Evolutionary conservation across 305 asterid genomes (phyloP), one percentile per base, ranked within the genome.

Genomic region (Solanum aculeatissimum): DNA sequence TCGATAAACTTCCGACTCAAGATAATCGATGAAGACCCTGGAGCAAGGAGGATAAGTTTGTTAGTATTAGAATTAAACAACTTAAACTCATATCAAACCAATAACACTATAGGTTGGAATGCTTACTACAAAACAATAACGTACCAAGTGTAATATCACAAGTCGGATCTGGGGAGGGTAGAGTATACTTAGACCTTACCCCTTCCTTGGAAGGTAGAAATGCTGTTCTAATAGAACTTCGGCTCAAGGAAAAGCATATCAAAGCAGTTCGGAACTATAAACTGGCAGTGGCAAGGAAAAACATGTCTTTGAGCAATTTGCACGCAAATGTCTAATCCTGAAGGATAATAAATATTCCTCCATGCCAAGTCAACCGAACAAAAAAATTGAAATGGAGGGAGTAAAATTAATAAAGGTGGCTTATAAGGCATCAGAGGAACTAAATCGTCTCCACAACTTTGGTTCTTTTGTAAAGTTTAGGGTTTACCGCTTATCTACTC

Each of bases 1-100:
- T 97, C 98, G 6, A 95, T 58, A 62, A 95, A 93, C 83, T 89
- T 87, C 66, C 99, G 98, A 85, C 95, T 94, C 89, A 97, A 87
- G 35, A 95, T 88, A 53, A 89, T 87, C 83, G 87, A 87, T 6
- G 94, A 87, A 29, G 98, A 91, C 81, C 99, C 99, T 96, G 93
- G 43, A 84, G 54, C 85, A 55, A 83, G 8, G 45, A 27, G 25
- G 29, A 77, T 27, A 51, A 51, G 82, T 29, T 51, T 51, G 65
- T 18, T 18, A 77, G 19, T 51, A 29, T 18, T 77, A 51, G 12
- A 18, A n/a, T 29, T 77, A 16, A 47, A 45, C 0, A 23, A 45
- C 25, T 71, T 74, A 47, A 45, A 74, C 81, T 8, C 81, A 25
- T 25, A 75, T 14, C 23, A 32, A 27, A 16, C 45, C 63, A 5